Evolutionary conservation across 495 filamentous ascomycete genomes (phyloP).

Genomic region (Xylaria nigripes): DNA sequence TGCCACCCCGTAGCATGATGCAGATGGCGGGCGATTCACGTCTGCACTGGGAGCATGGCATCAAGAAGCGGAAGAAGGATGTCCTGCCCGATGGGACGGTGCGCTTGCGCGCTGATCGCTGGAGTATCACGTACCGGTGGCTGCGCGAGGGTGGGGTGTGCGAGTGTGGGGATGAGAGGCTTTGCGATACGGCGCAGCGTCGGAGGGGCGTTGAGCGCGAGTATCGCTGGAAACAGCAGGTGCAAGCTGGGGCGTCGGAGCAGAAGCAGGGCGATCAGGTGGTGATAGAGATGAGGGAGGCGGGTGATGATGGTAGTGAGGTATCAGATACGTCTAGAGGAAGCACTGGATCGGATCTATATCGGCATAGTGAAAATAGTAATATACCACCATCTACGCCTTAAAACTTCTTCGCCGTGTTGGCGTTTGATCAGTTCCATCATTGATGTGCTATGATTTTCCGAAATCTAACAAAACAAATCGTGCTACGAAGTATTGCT

Average conservation of each 20-base stretch:
- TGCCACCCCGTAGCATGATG: constrained; percentile 18
- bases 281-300: neutral
- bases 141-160: constrained; percentile 12
- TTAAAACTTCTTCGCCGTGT: neutral
- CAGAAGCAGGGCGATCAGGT: neutral
- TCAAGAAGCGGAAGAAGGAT: constrained; percentile 21
- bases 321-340: neutral
- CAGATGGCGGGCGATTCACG: constrained; percentile 17
- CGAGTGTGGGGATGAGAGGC: constrained; percentile 15
- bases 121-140: constrained; percentile 22
- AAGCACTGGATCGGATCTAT: neutral
- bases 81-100: constrained; percentile 14
- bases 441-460: neutral
- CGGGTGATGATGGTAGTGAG: neutral
- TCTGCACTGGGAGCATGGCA: constrained; percentile 20
- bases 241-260: neutral
- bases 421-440: neutral
- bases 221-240: constrained; percentile 9
- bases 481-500: no score
- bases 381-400: constrained; percentile 2
- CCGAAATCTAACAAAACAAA: neutral
- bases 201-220: constrained; percentile 14
- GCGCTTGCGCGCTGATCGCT: constrained; percentile 10
- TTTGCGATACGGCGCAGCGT: constrained; percentile 19
- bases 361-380: neutral